phyloP scores from a whole-genome alignment of 805 yeast species.

The Kregervanrija delftensis region DNA sequence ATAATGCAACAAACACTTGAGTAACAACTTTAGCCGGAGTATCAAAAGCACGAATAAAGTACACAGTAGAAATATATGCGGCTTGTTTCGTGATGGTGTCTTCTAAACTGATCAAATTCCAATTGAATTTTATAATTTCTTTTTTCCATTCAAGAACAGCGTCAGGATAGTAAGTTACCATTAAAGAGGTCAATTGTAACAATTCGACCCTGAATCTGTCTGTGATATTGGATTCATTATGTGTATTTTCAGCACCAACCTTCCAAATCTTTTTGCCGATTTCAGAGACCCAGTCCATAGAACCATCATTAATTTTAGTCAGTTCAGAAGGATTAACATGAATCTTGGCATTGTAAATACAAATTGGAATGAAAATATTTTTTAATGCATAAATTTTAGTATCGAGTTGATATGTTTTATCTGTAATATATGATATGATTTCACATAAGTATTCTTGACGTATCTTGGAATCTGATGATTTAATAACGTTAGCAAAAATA shows the following conservation, averaged over 20 bases:
- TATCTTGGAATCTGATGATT: slow-evolving; percentile 36
- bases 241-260: slow-evolving; percentile 45
- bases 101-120: slow-evolving; percentile 88
- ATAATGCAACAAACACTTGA: slow-evolving; percentile 84
- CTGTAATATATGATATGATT: slow-evolving; percentile 44
- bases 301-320: slow-evolving; percentile 11
- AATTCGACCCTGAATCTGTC: slow-evolving; percentile 74
- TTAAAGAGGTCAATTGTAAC: slow-evolving; percentile 70
- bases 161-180: slow-evolving; percentile 62
- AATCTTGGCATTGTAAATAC: slow-evolving; percentile 53
- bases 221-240: slow-evolving; percentile 56
- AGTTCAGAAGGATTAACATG: slow-evolving; percentile 29
- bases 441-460: slow-evolving; percentile 47
- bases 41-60: slow-evolving; percentile 80
- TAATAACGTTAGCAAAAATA: slow-evolving; percentile 50
- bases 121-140: slow-evolving; percentile 85
- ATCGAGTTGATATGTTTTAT: slow-evolving; percentile 35
- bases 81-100: slow-evolving; percentile 87
- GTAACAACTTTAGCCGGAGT: slow-evolving; percentile 85
- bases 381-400: slow-evolving; percentile 59
- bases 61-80: slow-evolving; percentile 83
- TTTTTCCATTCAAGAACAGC: slow-evolving; percentile 57
- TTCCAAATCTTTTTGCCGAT: slow-evolving; percentile 72
- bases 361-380: slow-evolving; percentile 56
- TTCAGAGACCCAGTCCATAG: slow-evolving; percentile 56